These are phyloP conservation scores for Pichia sp. DNA, from an alignment of 1,139 yeast species.

Conservation along the genomic window DNA sequence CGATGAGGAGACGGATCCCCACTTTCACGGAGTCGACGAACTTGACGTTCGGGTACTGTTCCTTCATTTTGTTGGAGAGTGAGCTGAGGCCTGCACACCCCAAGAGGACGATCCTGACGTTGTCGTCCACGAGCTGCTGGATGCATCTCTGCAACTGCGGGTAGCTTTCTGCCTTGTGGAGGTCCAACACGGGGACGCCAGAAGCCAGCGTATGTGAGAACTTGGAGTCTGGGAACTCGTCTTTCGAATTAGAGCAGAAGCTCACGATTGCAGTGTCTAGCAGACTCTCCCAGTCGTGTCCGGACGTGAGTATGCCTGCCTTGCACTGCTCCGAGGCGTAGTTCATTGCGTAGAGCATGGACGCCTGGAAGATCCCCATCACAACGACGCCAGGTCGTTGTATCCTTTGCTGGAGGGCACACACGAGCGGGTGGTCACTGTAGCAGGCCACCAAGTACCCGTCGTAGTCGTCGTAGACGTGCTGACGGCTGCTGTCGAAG, in stretches of 20 bases:
- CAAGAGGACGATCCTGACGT: conserved; percentile 42
- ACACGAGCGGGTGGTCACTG: conserved; percentile 76
- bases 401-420: conserved; percentile 41
- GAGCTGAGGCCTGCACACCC: conserved; percentile 78
- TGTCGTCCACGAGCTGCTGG: conserved; percentile 34
- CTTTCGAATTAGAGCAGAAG: conserved; percentile 21
- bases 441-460: conserved; percentile 75
- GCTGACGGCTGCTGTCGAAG: conserved; percentile 33
- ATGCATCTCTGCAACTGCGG: conserved; percentile 37
- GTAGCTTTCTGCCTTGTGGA: conserved; percentile 43
- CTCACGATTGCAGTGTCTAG: conserved; percentile 48
- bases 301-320: conserved; percentile 73
- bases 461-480: conserved; percentile 44
- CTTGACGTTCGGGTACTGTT: conserved; percentile 40
- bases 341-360: conserved; percentile 55
- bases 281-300: conserved; percentile 62
- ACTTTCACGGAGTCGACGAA: conserved; percentile 59
- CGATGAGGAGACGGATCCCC: conserved; percentile 45
- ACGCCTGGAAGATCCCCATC: conserved; percentile 77
- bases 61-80: conserved; percentile 44
- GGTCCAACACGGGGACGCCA: conserved; percentile 47
- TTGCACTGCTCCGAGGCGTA: conserved; percentile 38
- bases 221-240: conserved; percentile 29
- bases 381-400: conserved; percentile 44
- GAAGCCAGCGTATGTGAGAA: conserved; percentile 47